Conservation (phyloP, 2,329 filamentous ascomycete genomes). For the Trichoderma brevicompactum region DNA sequence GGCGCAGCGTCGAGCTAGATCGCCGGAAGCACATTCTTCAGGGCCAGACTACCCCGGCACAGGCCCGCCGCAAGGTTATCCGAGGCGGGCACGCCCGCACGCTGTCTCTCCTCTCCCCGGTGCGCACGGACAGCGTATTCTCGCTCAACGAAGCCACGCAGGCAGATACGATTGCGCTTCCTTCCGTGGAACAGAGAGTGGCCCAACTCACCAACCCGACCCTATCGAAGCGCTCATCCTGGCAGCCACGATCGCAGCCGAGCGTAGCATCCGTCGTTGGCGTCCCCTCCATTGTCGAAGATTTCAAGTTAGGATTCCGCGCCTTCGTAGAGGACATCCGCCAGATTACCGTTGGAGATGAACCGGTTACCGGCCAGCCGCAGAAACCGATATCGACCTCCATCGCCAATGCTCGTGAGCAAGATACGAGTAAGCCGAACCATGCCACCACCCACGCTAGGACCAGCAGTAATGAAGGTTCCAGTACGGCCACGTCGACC, state of each 20-base stretch:
- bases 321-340: conserved; percentile 95
- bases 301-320: conserved; percentile 87
- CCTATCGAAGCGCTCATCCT: conserved; percentile 61
- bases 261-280: conserved; percentile 41
- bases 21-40: conserved; percentile 70
- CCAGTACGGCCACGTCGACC: conserved; percentile 39
- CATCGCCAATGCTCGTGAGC: conserved; percentile 34
- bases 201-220: conserved; percentile 46
- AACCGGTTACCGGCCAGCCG: conserved; percentile 67
- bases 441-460: conserved; percentile 47
- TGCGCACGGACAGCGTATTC: conserved; percentile 52
- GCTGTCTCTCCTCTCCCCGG: conserved; percentile 81
- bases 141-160: conserved; percentile 48
- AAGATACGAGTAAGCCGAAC: conserved; percentile 30
- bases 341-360: conserved; percentile 94
- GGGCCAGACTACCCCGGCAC: conserved; percentile 49
- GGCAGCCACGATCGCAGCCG: conserved; percentile 58
- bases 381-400: conserved; percentile 41
- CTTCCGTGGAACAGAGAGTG: conserved; percentile 39
- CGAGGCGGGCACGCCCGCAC: conserved; percentile 66
- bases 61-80: conserved; percentile 66
- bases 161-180: conserved; percentile 36
- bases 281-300: conserved; percentile 81
- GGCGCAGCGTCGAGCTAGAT: conserved; percentile 67
- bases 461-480: conserved; percentile 50